Evolutionary conservation across 768 basidiomycete species (phyloP), one percentile per base, ranked within the genome.

Genomic region (Auriscalpium vulgare): DNA sequence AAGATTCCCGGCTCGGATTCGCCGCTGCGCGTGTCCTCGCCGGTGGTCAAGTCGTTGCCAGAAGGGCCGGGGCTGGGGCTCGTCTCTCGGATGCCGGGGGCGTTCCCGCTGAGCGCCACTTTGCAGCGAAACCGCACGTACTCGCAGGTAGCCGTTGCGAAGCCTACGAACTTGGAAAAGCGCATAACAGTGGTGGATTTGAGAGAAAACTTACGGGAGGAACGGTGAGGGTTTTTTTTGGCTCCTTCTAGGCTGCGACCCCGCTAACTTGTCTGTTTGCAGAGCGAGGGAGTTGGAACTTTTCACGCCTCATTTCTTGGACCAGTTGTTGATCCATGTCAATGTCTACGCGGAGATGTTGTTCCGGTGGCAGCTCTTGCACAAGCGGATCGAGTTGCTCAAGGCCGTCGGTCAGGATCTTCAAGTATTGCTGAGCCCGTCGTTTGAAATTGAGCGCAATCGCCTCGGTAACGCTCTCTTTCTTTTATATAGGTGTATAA

Each of bases 281-380:
- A 54, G 53, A 7, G 53, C 23, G 16, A 48, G 36, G 46, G 36
- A 47, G 46, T 19, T 54, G 45, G 53, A 54, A 29, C 14, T 54
- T 9, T 54, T 80, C 47, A 66, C 75, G 36, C 59, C 66, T 3
- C 62, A 69, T 9, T 64, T 79, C 51, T 73, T 81, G 19, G 68
- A 72, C 19, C 78, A 77, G 54, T 59, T 77, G 37, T 65, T 74
- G 19, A 70, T 66, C 8, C 88, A 93, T 66, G 74, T 92, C 19
- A 69, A 82, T 45, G 74, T 76, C 1, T 94, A 93, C 65, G 86
- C 87, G 7, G 88, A 93, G 55, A 71, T 87, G 59, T 72, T 94
- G 21, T 81, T 82, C 60, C 72, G 83, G 46, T 94, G 91, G 92
- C 72, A 81, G 59, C 67, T 91, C 52, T 72, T 79, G 61, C 75